These are phyloP conservation scores for Leishmania turanica DNA, from an alignment of 208 protist species.

Conservation along the genomic window DNA sequence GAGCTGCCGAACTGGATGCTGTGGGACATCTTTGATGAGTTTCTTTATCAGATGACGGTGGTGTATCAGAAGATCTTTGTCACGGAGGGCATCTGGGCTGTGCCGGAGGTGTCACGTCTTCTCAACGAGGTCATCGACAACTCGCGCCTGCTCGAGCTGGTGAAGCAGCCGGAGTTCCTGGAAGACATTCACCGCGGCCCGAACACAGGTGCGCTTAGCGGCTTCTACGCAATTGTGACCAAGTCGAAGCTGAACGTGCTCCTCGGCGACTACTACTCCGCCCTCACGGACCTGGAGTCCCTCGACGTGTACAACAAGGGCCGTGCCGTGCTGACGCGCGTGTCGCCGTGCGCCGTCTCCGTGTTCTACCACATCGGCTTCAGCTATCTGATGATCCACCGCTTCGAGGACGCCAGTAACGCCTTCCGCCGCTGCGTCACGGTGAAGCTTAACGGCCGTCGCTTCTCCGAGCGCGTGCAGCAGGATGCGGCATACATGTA, in stretches of 20 bases:
- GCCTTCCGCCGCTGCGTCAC: slow-evolving; percentile 76
- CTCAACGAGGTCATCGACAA: slow-evolving; percentile 65
- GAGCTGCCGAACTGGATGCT: slow-evolving; percentile 85
- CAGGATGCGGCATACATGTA: slow-evolving; percentile 83
- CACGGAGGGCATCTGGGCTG: slow-evolving; percentile 64
- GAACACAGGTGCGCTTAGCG: slow-evolving; percentile 58
- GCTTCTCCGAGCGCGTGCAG: slow-evolving; percentile 87
- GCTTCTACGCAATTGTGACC: slow-evolving; percentile 85
- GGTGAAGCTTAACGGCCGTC: slow-evolving; percentile 67
- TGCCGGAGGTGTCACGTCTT: slow-evolving; percentile 58
- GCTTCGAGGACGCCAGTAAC: slow-evolving; percentile 88
- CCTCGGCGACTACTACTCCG: slow-evolving; percentile 84
- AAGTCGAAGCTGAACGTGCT: slow-evolving; percentile 83
- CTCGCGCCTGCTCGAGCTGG: slow-evolving; percentile 55
- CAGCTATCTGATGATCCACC: slow-evolving; percentile 92
- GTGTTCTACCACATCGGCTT: slow-evolving; percentile 89
- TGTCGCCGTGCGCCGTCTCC: slow-evolving; percentile 77
- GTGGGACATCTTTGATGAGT: slow-evolving; percentile 93
- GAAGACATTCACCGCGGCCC: slow-evolving; percentile 45
- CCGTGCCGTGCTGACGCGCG: slow-evolving; percentile 57
- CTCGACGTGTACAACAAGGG: slow-evolving; percentile 79
- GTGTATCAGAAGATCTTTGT: slow-evolving; percentile 87
- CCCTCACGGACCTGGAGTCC: slow-evolving; percentile 66
- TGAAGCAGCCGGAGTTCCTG: slow-evolving; percentile 47
- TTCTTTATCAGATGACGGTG: slow-evolving; percentile 88